These are phyloP conservation scores for Phenoliferia sp. DNA, from an alignment of 1,284 basidiomycete genomes.

Conservation along the genomic window DNA sequence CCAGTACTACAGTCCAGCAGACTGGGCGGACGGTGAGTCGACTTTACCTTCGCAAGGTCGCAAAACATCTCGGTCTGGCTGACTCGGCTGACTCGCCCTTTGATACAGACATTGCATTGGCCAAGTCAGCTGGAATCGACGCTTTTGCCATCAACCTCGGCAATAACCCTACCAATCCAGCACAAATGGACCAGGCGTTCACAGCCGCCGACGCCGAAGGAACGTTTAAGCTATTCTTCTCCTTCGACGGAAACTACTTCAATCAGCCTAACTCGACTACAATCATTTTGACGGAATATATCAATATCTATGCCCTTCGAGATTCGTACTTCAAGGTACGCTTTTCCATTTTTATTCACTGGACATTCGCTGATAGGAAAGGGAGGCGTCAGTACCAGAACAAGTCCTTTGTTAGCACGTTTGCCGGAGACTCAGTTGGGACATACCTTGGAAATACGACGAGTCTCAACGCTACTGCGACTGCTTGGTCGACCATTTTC, in stretches of 20 bases:
- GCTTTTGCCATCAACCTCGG: background rate
- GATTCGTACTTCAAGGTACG: constrained; percentile 1
- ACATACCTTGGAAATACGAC: background rate
- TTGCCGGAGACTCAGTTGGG: background rate
- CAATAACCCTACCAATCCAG: background rate
- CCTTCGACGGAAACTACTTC: constrained; percentile 7
- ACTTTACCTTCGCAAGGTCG: background rate
- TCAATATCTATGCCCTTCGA: background rate
- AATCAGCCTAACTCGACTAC: constrained; percentile 1
- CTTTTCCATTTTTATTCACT: too few relatives aligned
- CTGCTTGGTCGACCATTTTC: background rate
- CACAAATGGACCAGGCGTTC: background rate
- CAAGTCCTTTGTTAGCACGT: background rate
- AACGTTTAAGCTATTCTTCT: background rate
- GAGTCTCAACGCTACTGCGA: background rate
- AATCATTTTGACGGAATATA: constrained; percentile 9
- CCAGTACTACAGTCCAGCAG: background rate
- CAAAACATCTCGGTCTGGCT: background rate
- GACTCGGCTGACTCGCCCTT: background rate
- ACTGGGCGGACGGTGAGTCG: background rate
- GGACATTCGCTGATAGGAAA: too few relatives aligned
- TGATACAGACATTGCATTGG: background rate
- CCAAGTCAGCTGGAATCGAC: background rate
- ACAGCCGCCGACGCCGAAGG: background rate
- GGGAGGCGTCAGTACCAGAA: background rate